Evolutionary conservation across 1,284 basidiomycete species (phyloP).

Genomic region (Tausonia pullulans): DNA sequence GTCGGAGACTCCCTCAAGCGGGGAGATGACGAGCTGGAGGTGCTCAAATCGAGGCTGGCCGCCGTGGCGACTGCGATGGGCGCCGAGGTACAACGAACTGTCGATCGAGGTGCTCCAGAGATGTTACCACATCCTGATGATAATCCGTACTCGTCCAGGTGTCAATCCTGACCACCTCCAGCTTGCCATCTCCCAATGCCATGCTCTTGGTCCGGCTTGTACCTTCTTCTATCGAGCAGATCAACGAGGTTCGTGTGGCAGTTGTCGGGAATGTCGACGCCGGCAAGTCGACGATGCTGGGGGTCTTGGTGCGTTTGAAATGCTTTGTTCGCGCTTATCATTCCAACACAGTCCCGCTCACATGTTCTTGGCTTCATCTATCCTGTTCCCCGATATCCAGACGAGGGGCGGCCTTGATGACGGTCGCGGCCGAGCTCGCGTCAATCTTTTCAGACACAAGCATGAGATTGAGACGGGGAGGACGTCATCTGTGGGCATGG

Average conservation of each 20-base stretch:
- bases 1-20: conserved; percentile 4
- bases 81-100: not conserved
- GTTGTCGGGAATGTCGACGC: conserved; percentile 80
- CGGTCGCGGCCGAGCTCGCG: conserved; percentile 83
- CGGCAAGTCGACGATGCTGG: conserved; percentile 88
- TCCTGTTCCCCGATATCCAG: not conserved
- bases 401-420: conserved; percentile 76
- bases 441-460: conserved; percentile 89
- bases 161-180: conserved; percentile 19
- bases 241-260: conserved; percentile 79
- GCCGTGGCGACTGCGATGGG: conserved; percentile 2
- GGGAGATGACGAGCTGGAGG: not conserved
- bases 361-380: conserved; percentile 22
- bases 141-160: conserved; percentile 30
- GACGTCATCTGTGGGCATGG: conserved; percentile 91
- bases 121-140: conserved; percentile 8
- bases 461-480: conserved; percentile 94
- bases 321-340: conserved; percentile 44
- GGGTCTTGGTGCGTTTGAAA: conserved; percentile 44
- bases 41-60: not conserved
- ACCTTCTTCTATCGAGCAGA: conserved; percentile 33
- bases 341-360: conserved; percentile 25
- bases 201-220: conserved; percentile 31
- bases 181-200: conserved; percentile 20
- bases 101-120: not conserved